phyloP scores from a whole-genome alignment of 495 filamentous ascomycete species.

The Neurospora sublineolata region DNA sequence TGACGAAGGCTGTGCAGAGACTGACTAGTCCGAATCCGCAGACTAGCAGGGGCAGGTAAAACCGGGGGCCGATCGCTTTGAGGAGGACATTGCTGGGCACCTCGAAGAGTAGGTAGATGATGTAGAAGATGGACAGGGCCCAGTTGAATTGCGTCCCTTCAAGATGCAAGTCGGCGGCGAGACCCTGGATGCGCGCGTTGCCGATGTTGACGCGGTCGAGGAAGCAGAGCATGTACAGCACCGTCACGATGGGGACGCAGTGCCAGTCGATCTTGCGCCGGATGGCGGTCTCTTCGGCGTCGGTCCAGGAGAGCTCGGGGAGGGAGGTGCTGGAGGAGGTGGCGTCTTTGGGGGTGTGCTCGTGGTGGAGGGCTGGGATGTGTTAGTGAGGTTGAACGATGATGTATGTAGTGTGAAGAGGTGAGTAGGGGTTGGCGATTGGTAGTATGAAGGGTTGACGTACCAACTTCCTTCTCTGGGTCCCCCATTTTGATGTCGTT shows the following conservation, averaged over 20 bases:
- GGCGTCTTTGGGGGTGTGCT: neutral
- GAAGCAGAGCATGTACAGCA: slow-evolving; percentile 40
- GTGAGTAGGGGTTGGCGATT: neutral
- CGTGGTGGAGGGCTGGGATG: neutral
- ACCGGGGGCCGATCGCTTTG: slow-evolving; percentile 46
- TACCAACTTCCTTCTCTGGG: neutral
- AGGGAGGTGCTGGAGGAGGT: slow-evolving; percentile 7
- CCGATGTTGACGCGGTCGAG: slow-evolving; percentile 50
- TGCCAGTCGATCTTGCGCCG: slow-evolving; percentile 42
- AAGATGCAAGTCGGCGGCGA: slow-evolving; percentile 43
- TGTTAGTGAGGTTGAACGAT: neutral
- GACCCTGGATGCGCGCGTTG: slow-evolving; percentile 52
- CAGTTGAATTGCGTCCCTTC: slow-evolving; percentile 42
- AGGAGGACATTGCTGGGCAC: slow-evolving; percentile 55
- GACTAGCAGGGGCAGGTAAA: slow-evolving; percentile 53
- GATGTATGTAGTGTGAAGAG: neutral
- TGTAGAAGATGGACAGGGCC: slow-evolving; percentile 51
- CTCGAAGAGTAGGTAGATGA: slow-evolving; percentile 56
- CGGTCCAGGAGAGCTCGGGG: slow-evolving; percentile 31
- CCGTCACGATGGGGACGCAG: slow-evolving; percentile 40
- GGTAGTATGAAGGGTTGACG: neutral
- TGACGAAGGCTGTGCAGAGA: slow-evolving; percentile 34
- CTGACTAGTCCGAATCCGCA: slow-evolving; percentile 36
- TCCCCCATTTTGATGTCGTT: neutral
- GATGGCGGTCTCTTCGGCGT: slow-evolving; percentile 37